These are phyloP conservation scores for Lactarius vividus DNA, from an alignment of 768 basidiomycete genomes.

Conservation along the genomic window DNA sequence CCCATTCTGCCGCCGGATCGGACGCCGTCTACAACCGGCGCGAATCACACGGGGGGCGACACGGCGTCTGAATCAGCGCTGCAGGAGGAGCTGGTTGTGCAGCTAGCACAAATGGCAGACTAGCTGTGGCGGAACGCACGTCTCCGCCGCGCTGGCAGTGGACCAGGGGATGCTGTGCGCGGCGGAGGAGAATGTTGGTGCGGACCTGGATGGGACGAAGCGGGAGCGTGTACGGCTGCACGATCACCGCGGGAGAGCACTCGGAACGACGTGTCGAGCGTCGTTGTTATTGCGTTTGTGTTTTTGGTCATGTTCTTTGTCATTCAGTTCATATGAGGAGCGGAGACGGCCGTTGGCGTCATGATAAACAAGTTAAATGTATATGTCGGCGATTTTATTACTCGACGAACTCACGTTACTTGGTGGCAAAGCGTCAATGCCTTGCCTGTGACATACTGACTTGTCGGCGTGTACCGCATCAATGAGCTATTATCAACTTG, in stretches of 20 bases:
- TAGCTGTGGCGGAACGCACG: conserved; percentile 47
- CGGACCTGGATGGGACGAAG: conserved; percentile 29
- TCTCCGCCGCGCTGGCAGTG: conserved; percentile 34
- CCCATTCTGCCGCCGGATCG: conserved; percentile 30
- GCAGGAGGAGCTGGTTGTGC: conserved; percentile 71
- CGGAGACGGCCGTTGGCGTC: too few relatives aligned
- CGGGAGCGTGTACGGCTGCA: conserved; percentile 68
- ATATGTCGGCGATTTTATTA: too few relatives aligned
- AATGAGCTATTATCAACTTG: too few relatives aligned
- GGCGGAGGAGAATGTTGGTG: conserved; percentile 67
- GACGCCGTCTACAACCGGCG: neutral
- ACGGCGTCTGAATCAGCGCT: conserved; percentile 34
- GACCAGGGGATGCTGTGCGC: too few relatives aligned
- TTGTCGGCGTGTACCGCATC: too few relatives aligned
- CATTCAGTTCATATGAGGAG: conserved; percentile 54
- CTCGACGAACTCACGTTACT: too few relatives aligned
- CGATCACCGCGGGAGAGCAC: conserved; percentile 45
- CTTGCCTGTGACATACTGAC: too few relatives aligned
- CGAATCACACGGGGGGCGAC: neutral
- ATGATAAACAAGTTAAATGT: too few relatives aligned
- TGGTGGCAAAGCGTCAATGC: too few relatives aligned
- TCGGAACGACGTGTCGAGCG: conserved; percentile 50
- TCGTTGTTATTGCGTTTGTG: conserved; percentile 60
- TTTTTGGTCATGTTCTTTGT: conserved; percentile 71
- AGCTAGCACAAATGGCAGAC: conserved; percentile 81